These are phyloP conservation scores for Calonectria montana DNA, from an alignment of 2,329 filamentous ascomycete species.

Conservation along the genomic window DNA sequence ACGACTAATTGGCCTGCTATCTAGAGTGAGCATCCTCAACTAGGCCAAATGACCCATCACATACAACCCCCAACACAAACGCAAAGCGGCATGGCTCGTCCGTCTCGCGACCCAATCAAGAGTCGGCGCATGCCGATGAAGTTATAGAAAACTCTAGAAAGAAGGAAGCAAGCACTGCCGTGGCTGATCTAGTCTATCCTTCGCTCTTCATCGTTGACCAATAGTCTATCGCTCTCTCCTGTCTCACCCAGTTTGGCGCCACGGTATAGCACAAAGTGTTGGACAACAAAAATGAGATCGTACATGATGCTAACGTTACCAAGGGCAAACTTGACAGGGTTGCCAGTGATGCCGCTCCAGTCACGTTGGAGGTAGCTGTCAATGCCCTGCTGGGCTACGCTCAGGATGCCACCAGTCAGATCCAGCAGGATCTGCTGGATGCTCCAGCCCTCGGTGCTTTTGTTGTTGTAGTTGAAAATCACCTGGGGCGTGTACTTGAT, in stretches of 20 bases:
- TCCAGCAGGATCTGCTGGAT: constrained; percentile 89
- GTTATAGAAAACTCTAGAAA: background rate
- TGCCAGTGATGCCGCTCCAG: constrained; percentile 92
- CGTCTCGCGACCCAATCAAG: background rate
- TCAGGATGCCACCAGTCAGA: constrained; percentile 82
- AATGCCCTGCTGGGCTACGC: constrained; percentile 82
- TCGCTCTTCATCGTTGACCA: constrained; percentile 46
- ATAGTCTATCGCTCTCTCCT: constrained; percentile 41
- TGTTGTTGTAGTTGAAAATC: constrained; percentile 83
- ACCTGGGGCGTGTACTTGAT: constrained; percentile 95
- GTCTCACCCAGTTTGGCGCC: constrained; percentile 20
- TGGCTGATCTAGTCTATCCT: constrained; percentile 31
- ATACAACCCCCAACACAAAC: background rate
- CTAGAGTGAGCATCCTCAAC: background rate
- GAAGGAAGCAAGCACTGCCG: background rate
- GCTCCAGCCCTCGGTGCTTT: constrained; percentile 88
- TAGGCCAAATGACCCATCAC: constrained; percentile 14
- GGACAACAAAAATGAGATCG: constrained; percentile 85
- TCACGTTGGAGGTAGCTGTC: constrained; percentile 87
- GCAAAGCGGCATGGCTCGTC: background rate
- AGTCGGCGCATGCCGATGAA: background rate
- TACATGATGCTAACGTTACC: constrained; percentile 89
- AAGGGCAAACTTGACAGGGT: constrained; percentile 89
- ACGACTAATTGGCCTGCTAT: constrained; percentile 4
- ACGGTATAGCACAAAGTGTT: constrained; percentile 87